Percentiles rank a stretch among this genome's conserved stretches.
Conservation (phyloP, 208 protist species). For the Trypanosoma conorhini region DNA sequence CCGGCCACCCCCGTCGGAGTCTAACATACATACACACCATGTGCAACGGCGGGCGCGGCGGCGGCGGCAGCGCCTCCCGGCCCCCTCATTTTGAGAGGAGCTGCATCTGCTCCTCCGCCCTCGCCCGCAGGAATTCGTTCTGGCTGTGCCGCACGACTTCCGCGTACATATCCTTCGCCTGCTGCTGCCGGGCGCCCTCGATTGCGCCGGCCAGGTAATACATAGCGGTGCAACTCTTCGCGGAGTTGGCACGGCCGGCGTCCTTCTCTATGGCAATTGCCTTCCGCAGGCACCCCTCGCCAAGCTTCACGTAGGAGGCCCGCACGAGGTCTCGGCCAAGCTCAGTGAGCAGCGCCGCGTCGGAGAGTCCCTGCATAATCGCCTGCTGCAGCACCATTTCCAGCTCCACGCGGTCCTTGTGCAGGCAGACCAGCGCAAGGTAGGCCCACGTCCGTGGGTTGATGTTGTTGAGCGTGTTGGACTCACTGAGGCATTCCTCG, state of each 20-base stretch:
- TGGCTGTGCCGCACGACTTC: conserved; percentile 32
- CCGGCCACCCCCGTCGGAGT: no score
- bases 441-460: conserved; percentile 91
- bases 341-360: conserved; percentile 68
- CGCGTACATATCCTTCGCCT: conserved; percentile 55
- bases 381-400: conserved; percentile 67
- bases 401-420: conserved; percentile 44
- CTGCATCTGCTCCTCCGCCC: conserved; percentile 74
- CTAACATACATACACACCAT: no score
- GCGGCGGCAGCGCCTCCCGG: not conserved
- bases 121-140: conserved; percentile 64
- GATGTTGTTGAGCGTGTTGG: conserved; percentile 80
- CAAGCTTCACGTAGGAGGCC: conserved; percentile 35
- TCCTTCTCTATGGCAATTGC: conserved; percentile 38
- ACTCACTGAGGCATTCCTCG: conserved; percentile 89
- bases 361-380: conserved; percentile 55
- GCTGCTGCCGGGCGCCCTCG: conserved; percentile 38
- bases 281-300: conserved; percentile 59
- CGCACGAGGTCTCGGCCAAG: conserved; percentile 69
- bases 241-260: conserved; percentile 7
- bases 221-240: conserved; percentile 32
- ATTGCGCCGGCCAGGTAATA: conserved; percentile 75
- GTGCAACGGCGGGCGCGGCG: no score
- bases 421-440: conserved; percentile 66
- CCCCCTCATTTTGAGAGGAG: conserved; percentile 23